A percentile compares a stretch with the other conserved stretches of the same genome.
Evolutionary conservation across 192 early-diverging fungal species (phyloP).

Genomic region (Entomortierella chlamydospora): DNA sequence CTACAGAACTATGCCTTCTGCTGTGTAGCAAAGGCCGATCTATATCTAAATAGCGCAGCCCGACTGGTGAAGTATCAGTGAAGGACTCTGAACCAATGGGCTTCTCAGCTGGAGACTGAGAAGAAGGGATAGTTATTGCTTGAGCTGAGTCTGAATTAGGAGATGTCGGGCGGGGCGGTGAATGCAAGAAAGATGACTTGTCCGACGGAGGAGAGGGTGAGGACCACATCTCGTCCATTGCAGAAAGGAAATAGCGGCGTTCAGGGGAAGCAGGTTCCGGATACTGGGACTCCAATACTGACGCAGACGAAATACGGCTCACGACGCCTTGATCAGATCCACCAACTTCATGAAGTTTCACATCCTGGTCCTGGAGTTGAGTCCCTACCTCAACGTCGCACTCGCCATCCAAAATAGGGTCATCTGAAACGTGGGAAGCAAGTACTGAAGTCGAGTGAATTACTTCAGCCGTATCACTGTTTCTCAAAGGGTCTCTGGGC

Average conservation of each 20-base stretch:
- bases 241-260: slow-evolving; percentile 25
- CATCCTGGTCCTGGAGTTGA: background rate
- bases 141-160: slow-evolving; percentile 4
- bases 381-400: background rate
- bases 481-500: background rate
- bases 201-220: slow-evolving; percentile 33
- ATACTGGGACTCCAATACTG: background rate
- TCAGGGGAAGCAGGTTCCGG: slow-evolving; percentile 23
- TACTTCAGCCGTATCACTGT: background rate
- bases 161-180: slow-evolving; percentile 36
- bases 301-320: background rate
- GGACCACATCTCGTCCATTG: slow-evolving; percentile 46
- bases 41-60: background rate
- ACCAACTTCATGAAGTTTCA: no score
- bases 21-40: background rate
- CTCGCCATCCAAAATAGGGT: slow-evolving; percentile 25
- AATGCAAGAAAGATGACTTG: slow-evolving; percentile 17
- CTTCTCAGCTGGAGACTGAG: background rate
- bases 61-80: background rate
- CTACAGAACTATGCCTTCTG: slow-evolving; percentile 1
- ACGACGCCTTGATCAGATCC: background rate
- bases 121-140: background rate
- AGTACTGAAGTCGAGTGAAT: background rate
- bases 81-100: background rate
- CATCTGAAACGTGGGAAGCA: background rate